Evolutionary conservation across 2,329 filamentous ascomycete species (phyloP).

Genomic region (Xylaria multiplex): DNA sequence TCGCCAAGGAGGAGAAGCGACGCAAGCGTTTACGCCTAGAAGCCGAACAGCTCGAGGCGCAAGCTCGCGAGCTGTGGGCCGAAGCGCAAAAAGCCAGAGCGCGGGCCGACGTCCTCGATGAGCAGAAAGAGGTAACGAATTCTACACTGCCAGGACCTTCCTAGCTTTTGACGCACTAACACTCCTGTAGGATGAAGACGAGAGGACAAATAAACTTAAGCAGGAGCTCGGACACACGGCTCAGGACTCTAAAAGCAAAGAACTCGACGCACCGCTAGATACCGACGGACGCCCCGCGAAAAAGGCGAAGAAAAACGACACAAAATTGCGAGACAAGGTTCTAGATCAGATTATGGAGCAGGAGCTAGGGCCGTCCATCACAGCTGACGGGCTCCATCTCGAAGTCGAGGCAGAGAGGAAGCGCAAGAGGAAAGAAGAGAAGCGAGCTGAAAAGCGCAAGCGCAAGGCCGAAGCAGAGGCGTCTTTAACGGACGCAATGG

Average conservation of each 20-base stretch:
- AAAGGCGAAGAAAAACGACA: slow-evolving; percentile 23
- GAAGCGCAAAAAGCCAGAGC: slow-evolving; percentile 53
- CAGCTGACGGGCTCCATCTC: slow-evolving; percentile 20
- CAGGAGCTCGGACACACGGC: slow-evolving; percentile 39
- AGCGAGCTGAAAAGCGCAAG: slow-evolving; percentile 51
- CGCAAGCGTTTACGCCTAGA: slow-evolving; percentile 52
- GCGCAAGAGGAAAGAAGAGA: slow-evolving; percentile 49
- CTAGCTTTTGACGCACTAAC: slow-evolving; percentile 10
- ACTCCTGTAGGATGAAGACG: slow-evolving; percentile 42
- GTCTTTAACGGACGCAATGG: slow-evolving; percentile 26
- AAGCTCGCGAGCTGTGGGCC: slow-evolving; percentile 54
- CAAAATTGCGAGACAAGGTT: slow-evolving; percentile 25
- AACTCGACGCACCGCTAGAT: slow-evolving; percentile 32
- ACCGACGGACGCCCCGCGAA: slow-evolving; percentile 9
- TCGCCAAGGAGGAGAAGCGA: slow-evolving; percentile 52
- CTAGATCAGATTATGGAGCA: slow-evolving; percentile 38
- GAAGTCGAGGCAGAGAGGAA: slow-evolving; percentile 46
- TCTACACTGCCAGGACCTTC: neutral
- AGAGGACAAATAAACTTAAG: slow-evolving; percentile 41
- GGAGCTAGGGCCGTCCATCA: slow-evolving; percentile 32
- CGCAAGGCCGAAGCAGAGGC: slow-evolving; percentile 38
- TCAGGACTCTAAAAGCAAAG: slow-evolving; percentile 37
- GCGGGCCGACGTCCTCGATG: slow-evolving; percentile 44
- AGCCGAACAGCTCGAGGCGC: slow-evolving; percentile 54
- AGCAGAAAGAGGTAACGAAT: slow-evolving; percentile 43